Evolutionary conservation across 176 grass and related monocot genomes (phyloP), one percentile per base, ranked within the genome.

Genomic region (Metroxylon sagu): DNA sequence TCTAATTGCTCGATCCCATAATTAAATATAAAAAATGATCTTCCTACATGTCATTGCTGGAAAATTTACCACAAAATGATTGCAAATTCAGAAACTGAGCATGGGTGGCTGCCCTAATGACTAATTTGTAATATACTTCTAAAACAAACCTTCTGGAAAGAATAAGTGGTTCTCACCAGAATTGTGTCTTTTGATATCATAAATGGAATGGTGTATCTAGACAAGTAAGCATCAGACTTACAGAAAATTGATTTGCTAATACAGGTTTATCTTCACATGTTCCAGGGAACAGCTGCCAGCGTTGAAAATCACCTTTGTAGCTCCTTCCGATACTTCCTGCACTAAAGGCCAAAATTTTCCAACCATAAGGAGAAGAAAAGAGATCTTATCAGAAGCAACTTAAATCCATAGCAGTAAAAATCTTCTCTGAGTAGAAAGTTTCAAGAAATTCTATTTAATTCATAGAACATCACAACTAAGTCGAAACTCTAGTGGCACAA

Each of bases 311-410:
- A 65, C 92, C 92, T 79, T 75, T 97, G 81, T 80, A 97, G 67
- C 92, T 91, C 82, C 92, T 91, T 74, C 92, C 92, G 51, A 97
- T 97, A 74, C 92, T 97, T 85, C 92, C 87, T 88, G 81, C 68
- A 74, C 87, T 97, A 75, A 48, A 62, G 82, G 62, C 74, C 57
- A 29, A 62, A 67, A 23, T 72, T 79, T 79, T 83, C 51, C 54
- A 77, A 76, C 18, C 57, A 73, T 72, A 61, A 88, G 55, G 64
- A 71, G 25, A 72, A 17, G 16, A 10, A 3, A 39, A 54, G 28
- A 62, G 23, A 39, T 18, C 14, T 14, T 39, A 10, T 18, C 19
- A 19, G n/a, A 27, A 71, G 23, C 23, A 71, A 48, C 54, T 69
- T 23, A 48, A 14, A 8, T 5, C 3, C 23, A 18, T 51, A 63